These are phyloP conservation scores for Clonostachys byssicola DNA, from an alignment of 2,329 filamentous ascomycete species.

Conservation along the genomic window DNA sequence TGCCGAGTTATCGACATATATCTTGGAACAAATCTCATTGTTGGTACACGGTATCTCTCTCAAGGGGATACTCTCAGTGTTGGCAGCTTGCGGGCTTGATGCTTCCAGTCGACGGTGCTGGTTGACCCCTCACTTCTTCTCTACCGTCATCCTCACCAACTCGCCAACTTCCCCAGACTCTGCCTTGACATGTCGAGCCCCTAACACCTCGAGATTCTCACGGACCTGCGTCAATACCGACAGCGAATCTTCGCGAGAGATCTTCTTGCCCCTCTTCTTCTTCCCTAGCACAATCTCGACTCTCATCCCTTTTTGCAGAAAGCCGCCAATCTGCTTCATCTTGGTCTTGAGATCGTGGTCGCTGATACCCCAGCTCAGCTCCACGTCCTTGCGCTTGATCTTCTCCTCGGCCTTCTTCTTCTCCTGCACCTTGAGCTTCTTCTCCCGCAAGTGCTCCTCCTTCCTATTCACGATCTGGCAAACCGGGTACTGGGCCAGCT, in stretches of 20 bases:
- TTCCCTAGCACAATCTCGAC: constrained; percentile 70
- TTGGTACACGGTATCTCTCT: too few relatives aligned
- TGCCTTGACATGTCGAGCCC: constrained; percentile 36
- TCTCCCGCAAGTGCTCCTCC: constrained; percentile 37
- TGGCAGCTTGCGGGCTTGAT: too few relatives aligned
- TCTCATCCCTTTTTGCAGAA: constrained; percentile 68
- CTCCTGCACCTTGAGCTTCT: constrained; percentile 36
- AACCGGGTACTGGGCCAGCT: constrained; percentile 41
- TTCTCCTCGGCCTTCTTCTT: constrained; percentile 33
- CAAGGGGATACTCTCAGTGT: too few relatives aligned
- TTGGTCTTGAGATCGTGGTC: constrained; percentile 11
- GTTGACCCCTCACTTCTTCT: constrained; percentile 9
- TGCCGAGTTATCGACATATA: too few relatives aligned
- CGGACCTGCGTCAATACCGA: constrained; percentile 42
- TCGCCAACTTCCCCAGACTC: constrained; percentile 38
- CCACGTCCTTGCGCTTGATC: constrained; percentile 66
- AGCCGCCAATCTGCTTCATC: constrained; percentile 35
- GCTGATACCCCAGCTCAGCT: constrained; percentile 81
- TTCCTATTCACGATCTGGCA: constrained; percentile 67
- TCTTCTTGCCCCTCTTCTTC: constrained; percentile 57
- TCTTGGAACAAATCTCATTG: too few relatives aligned
- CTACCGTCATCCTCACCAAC: constrained; percentile 31
- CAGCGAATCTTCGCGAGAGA: constrained; percentile 56
- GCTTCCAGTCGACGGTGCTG: too few relatives aligned
- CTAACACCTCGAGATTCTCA: constrained; percentile 23